phyloP scores from a whole-genome alignment of 805 yeast genomes.

The Saturnispora serradocipensis region DNA sequence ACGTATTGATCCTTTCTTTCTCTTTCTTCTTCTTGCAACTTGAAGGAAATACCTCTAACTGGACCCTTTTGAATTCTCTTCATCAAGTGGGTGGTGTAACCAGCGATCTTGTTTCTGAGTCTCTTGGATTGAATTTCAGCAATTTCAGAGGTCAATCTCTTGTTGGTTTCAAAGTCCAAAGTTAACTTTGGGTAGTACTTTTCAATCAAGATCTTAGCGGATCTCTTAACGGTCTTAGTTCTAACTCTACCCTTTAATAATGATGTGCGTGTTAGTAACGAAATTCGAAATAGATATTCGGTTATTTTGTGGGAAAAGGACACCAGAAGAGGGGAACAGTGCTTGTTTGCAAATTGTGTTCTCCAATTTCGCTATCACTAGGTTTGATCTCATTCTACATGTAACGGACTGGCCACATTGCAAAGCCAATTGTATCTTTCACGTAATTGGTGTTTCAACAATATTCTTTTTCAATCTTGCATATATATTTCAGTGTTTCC shows the following conservation, averaged over 20 bases:
- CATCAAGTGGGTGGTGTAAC: slow-evolving; percentile 99
- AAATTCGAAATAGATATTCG: too few species aligned
- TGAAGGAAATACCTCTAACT: slow-evolving; percentile 99
- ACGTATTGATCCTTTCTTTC: slow-evolving; percentile 99
- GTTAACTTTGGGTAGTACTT: slow-evolving; percentile 99
- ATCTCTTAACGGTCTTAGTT: slow-evolving; percentile 99
- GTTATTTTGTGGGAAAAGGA: too few species aligned
- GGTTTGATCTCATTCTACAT: too few species aligned
- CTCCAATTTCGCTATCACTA: too few species aligned
- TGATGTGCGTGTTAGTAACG: slow-evolving; percentile 7
- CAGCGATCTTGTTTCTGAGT: slow-evolving; percentile 99
- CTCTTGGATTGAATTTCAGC: slow-evolving; percentile 99
- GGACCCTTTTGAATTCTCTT: slow-evolving; percentile 99
- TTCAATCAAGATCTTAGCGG: slow-evolving; percentile 99
- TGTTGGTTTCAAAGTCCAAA: slow-evolving; percentile 99
- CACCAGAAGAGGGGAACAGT: too few species aligned
- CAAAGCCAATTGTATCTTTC: too few species aligned
- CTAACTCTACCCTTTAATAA: slow-evolving; percentile 93
- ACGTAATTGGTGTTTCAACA: too few species aligned
- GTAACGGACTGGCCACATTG: too few species aligned
- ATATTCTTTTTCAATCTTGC: too few species aligned
- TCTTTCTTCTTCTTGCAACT: slow-evolving; percentile 99
- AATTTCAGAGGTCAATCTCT: slow-evolving; percentile 96
- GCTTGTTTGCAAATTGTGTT: too few species aligned
- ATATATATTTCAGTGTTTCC: background rate